phyloP scores from a whole-genome alignment of 2,329 filamentous ascomycete genomes.

The Aspergillus niger region DNA sequence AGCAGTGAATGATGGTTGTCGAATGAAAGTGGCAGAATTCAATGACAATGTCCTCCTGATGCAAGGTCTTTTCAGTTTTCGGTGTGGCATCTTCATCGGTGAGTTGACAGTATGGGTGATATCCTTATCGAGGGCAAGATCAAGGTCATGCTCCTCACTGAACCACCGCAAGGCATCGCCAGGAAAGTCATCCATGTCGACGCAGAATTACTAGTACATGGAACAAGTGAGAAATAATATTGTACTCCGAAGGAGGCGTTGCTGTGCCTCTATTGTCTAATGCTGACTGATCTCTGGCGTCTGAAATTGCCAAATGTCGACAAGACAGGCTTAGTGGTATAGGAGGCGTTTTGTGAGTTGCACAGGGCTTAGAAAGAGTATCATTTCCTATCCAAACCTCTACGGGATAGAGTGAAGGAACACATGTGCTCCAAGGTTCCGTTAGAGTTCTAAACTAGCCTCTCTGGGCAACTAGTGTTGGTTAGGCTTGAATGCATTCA shows the following conservation, averaged over 20 bases:
- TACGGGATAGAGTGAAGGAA: neutral
- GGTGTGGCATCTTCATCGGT: slow-evolving; percentile 34
- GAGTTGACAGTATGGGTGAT: slow-evolving; percentile 62
- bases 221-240: neutral
- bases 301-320: neutral
- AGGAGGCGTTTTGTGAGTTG: neutral
- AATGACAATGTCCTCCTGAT: slow-evolving; percentile 74
- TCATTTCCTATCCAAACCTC: neutral
- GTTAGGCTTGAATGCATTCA: neutral
- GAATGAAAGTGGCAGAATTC: slow-evolving; percentile 64
- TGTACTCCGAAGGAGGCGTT: neutral
- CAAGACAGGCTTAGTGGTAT: neutral
- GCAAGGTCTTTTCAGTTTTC: slow-evolving; percentile 52
- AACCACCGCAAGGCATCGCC: slow-evolving; percentile 73
- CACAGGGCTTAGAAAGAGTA: neutral
- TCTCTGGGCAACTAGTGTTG: neutral
- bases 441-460: neutral
- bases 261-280: neutral
- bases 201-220: neutral
- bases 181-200: slow-evolving; percentile 56
- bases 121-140: slow-evolving; percentile 71
- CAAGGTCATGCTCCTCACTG: slow-evolving; percentile 71
- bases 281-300: neutral
- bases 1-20: slow-evolving; percentile 47
- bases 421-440: neutral